phyloP scores from a whole-genome alignment of 129 eudicot species.

The Saussurea involucrata region DNA sequence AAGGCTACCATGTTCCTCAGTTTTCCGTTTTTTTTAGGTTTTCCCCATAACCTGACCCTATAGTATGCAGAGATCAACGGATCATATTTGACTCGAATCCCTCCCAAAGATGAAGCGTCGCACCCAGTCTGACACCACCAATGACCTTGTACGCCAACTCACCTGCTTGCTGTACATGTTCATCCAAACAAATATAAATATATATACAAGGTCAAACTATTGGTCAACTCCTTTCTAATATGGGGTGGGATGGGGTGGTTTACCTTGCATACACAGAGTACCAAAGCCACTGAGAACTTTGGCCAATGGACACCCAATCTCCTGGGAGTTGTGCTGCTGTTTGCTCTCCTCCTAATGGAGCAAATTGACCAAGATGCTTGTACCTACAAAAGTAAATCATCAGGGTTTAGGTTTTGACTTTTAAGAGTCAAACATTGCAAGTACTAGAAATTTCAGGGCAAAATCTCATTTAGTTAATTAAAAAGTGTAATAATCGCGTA shows the following conservation, averaged over 20 bases:
- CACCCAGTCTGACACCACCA: slow-evolving; percentile 88
- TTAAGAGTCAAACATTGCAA: not conserved
- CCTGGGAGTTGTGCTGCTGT: slow-evolving; percentile 94
- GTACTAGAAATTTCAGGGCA: not conserved
- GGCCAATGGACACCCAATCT: slow-evolving; percentile 95
- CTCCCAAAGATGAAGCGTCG: slow-evolving; percentile 89
- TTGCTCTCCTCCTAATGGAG: slow-evolving; percentile 85
- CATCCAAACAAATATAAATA: not conserved
- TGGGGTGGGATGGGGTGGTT: not conserved
- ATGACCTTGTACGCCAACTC: slow-evolving; percentile 95
- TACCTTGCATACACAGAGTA: slow-evolving; percentile 91
- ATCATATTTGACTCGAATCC: slow-evolving; percentile 82
- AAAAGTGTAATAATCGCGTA: slow-evolving; percentile 8
- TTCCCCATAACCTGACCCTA: too few relatives aligned
- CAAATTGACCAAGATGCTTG: slow-evolving; percentile 85
- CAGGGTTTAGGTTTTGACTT: not conserved
- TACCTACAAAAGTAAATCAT: slow-evolving; percentile 40
- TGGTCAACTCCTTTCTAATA: not conserved
- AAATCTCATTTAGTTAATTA: not conserved
- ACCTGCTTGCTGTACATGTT: slow-evolving; percentile 73
- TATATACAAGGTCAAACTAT: not conserved
- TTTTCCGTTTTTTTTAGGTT: too few relatives aligned
- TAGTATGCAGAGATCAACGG: not conserved
- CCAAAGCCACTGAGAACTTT: slow-evolving; percentile 91
- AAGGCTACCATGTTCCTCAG: too few relatives aligned